These are phyloP conservation scores for Penicillium sp. DNA, from an alignment of 2,329 filamentous ascomycete genomes.

Conservation along the genomic window DNA sequence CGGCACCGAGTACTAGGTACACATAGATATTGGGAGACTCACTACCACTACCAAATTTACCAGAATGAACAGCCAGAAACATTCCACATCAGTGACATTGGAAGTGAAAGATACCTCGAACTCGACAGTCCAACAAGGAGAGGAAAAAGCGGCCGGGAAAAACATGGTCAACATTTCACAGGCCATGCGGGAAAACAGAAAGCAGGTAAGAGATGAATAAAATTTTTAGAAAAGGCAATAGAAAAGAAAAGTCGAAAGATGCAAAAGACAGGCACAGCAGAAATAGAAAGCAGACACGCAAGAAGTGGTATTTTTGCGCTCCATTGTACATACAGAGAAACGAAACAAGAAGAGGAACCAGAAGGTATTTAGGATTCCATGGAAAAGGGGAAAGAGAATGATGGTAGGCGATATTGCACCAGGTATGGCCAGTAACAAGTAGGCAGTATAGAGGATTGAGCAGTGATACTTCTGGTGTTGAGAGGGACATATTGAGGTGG, in stretches of 20 bases:
- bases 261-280: conserved; percentile 13
- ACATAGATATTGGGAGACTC: background rate
- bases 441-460: too few relatives aligned
- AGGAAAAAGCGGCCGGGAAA: conserved; percentile 12
- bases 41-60: background rate
- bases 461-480: too few relatives aligned
- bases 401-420: too few relatives aligned
- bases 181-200: conserved; percentile 15
- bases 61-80: background rate
- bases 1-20: background rate
- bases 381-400: background rate
- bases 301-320: conserved; percentile 42
- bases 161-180: conserved; percentile 22
- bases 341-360: conserved; percentile 10
- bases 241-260: conserved; percentile 16
- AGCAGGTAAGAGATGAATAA: conserved; percentile 9
- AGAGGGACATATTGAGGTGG: too few relatives aligned
- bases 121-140: conserved; percentile 16
- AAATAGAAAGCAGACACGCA: conserved; percentile 23
- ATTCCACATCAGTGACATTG: conserved; percentile 22
- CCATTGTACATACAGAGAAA: conserved; percentile 39
- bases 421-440: too few relatives aligned
- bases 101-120: conserved; percentile 16
- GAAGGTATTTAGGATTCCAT: conserved; percentile 2
- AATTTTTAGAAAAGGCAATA: conserved; percentile 12